Evolutionary conservation across 2,329 filamentous ascomycete genomes (phyloP).

Genomic region (Ophiognomonia clavigignenti-juglandacearum): DNA sequence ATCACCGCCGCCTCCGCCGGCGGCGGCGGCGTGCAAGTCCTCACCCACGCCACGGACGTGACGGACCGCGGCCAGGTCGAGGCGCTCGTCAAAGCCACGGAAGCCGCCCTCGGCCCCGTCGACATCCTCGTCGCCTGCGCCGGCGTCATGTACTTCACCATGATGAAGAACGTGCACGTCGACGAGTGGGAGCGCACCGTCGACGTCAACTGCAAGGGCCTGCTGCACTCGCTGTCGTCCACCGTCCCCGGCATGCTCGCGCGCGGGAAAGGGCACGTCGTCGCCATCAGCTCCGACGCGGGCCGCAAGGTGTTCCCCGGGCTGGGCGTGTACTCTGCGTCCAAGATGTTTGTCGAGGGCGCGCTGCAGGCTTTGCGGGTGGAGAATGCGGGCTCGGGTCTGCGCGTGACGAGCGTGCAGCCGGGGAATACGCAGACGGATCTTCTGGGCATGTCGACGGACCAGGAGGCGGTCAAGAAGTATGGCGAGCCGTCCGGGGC

Average conservation of each 20-base stretch:
- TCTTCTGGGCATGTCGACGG: slow-evolving; percentile 68
- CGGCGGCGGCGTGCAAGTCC: slow-evolving; percentile 61
- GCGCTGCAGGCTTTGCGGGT: slow-evolving; percentile 70
- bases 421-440: slow-evolving; percentile 74
- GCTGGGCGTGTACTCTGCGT: slow-evolving; percentile 75
- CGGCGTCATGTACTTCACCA: slow-evolving; percentile 84
- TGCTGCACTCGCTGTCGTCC: slow-evolving; percentile 66
- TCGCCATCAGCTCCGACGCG: slow-evolving; percentile 78
- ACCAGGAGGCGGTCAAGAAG: slow-evolving; percentile 71
- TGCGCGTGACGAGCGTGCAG: slow-evolving; percentile 71
- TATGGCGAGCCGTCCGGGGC: slow-evolving; percentile 72
- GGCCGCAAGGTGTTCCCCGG: slow-evolving; percentile 79
- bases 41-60: slow-evolving; percentile 68
- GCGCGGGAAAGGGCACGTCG: slow-evolving; percentile 66
- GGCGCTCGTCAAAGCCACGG: slow-evolving; percentile 54
- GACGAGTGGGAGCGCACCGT: slow-evolving; percentile 80
- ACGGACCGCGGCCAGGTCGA: slow-evolving; percentile 63
- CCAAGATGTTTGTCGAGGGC: slow-evolving; percentile 82
- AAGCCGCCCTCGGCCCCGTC: slow-evolving; percentile 61
- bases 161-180: slow-evolving; percentile 72
- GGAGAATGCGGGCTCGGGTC: slow-evolving; percentile 68
- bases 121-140: slow-evolving; percentile 79
- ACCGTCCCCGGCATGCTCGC: slow-evolving; percentile 67
- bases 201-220: slow-evolving; percentile 81
- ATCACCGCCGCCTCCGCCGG: slow-evolving; percentile 14